These are phyloP conservation scores for Cryphonectria carpinicola DNA, from an alignment of 2,329 filamentous ascomycete species.

Conservation along the genomic window DNA sequence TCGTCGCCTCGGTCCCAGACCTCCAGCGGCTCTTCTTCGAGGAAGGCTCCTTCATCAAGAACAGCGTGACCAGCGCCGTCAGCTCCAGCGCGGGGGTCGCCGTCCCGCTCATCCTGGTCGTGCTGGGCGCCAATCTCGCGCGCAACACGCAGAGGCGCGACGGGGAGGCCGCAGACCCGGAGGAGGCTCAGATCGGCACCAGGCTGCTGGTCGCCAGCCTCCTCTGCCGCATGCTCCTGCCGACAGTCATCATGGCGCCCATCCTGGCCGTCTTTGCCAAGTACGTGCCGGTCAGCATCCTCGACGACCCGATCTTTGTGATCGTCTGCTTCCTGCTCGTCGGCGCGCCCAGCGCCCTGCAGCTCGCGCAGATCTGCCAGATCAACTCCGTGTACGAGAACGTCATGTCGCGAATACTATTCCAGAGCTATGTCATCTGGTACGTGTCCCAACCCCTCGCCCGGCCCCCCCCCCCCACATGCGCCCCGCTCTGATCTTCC, in stretches of 20 bases:
- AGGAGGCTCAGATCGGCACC: conserved; percentile 70
- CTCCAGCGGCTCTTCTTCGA: conserved; percentile 88
- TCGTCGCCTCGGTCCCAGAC: conserved; percentile 84
- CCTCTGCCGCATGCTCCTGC: conserved; percentile 88
- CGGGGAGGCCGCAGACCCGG: conserved; percentile 53
- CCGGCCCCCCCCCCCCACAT: too few species aligned
- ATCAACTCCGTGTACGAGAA: conserved; percentile 96
- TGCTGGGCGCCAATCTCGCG: conserved; percentile 91
- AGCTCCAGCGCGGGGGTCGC: conserved; percentile 86
- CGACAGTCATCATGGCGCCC: conserved; percentile 90
- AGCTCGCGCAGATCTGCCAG: conserved; percentile 97
- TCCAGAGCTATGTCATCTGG: conserved; percentile 97
- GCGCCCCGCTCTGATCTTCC: background rate
- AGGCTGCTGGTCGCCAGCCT: conserved; percentile 86
- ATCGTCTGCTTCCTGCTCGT: conserved; percentile 97
- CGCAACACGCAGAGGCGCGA: conserved; percentile 81
- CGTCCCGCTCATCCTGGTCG: conserved; percentile 92
- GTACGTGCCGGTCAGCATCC: conserved; percentile 87
- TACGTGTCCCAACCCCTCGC: conserved; percentile 47
- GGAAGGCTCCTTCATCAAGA: conserved; percentile 86
- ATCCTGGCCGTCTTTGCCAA: conserved; percentile 86
- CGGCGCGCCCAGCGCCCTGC: conserved; percentile 89
- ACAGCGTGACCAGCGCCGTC: conserved; percentile 88
- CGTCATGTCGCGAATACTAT: conserved; percentile 89
- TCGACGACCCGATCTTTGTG: conserved; percentile 97